Percentiles rank a stretch among this genome's conserved stretches.
These are phyloP conservation scores for Trametes cingulata DNA, from an alignment of 768 basidiomycete genomes.

Conservation along the genomic window DNA sequence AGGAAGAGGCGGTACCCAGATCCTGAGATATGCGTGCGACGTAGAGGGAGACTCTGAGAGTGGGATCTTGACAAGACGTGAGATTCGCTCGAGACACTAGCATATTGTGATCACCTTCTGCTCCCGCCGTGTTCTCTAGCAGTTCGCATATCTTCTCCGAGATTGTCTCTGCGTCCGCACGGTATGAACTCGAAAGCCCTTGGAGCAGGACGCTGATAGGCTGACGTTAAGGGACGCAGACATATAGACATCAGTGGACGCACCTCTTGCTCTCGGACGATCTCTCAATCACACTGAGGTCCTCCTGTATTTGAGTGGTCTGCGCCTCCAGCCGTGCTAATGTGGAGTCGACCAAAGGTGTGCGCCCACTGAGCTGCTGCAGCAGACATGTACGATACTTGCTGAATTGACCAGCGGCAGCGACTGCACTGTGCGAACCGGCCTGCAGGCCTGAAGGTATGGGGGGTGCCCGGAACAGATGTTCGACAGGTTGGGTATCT, in stretches of 20 bases:
- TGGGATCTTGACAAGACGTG: conserved; percentile 4
- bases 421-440: conserved; percentile 33
- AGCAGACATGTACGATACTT: conserved; percentile 62
- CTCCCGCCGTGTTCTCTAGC: conserved; percentile 38
- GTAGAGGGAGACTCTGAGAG: conserved; percentile 44
- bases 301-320: conserved; percentile 57
- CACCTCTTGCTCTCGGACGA: conserved; percentile 48
- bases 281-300: conserved; percentile 51
- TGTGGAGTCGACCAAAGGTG: conserved; percentile 58
- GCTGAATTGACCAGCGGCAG: conserved; percentile 50
- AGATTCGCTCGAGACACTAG: not conserved
- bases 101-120: conserved; percentile 36
- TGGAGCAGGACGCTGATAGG: conserved; percentile 41
- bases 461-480: conserved; percentile 56
- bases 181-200: conserved; percentile 47
- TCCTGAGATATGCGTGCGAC: conserved; percentile 52
- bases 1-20: conserved; percentile 44
- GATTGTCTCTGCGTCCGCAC: conserved; percentile 50
- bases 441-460: conserved; percentile 45
- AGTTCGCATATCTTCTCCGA: conserved; percentile 44
- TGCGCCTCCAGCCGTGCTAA: conserved; percentile 60
- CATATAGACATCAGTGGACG: conserved; percentile 22
- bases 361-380: conserved; percentile 66
- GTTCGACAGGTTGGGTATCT: conserved; percentile 56
- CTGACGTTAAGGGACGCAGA: not conserved